Conservation (phyloP, 2,329 filamentous ascomycete genomes). For the Sporothrix inflata region DNA sequence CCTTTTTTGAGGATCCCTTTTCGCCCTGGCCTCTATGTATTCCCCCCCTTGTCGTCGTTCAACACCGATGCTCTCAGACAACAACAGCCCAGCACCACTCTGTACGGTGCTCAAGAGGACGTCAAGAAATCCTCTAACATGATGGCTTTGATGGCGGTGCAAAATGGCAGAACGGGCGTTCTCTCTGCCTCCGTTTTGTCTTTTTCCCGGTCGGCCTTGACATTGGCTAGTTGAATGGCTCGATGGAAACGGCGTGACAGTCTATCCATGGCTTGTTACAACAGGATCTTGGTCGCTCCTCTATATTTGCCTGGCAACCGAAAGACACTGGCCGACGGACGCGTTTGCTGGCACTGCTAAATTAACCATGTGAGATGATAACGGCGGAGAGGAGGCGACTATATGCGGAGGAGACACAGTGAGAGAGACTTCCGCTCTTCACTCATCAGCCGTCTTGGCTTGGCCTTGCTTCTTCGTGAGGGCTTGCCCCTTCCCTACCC, state of each 20-base stretch:
- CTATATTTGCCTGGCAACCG: slow-evolving; percentile 13
- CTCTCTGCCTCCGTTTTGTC: neutral
- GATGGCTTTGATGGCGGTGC: neutral
- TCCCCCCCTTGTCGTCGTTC: no score
- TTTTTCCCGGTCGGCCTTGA: neutral
- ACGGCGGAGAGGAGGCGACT: neutral
- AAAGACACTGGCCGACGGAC: neutral
- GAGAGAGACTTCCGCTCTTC: neutral
- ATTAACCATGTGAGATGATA: neutral
- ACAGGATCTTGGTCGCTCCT: neutral
- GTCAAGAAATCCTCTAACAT: neutral
- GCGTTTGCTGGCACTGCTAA: neutral
- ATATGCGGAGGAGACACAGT: neutral
- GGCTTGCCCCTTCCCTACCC: neutral
- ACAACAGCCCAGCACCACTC: neutral
- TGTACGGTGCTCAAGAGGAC: neutral
- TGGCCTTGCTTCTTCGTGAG: neutral
- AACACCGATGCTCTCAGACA: neutral
- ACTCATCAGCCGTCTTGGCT: neutral
- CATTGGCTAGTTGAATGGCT: neutral
- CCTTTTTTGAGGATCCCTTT: neutral
- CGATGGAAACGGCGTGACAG: neutral
- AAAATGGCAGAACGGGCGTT: neutral
- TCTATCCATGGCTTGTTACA: neutral
- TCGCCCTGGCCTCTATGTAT: neutral